Base-by-base conservation (phyloP, 2,329 filamentous ascomycete genomes). In the Colletotrichum horii region DNA sequence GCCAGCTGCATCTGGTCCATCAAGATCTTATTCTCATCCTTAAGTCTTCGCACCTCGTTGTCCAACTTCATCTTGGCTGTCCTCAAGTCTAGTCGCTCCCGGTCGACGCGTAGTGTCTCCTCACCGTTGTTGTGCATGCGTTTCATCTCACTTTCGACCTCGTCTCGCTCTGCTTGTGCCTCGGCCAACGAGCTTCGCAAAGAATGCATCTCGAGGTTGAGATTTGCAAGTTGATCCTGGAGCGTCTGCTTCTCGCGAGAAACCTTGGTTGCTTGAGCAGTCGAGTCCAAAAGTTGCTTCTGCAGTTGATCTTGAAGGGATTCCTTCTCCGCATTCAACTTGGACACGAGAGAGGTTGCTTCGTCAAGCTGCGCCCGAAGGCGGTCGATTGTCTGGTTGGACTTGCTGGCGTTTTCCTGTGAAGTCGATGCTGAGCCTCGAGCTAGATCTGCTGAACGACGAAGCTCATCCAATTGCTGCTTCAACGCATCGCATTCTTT, bases 61-160 rank as follows among this genome's bases (percentile, higher is more conserved):
- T 95, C 93, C 22, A 94, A 88, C 79, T 92, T 93, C 77, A 92
- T 85, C 81, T 93, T 94, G n/a, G 90, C 85, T 32, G 92, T 91
- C 22, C 93, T 91, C 28, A 95, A 86, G 70, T 95, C 92, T 61
- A 93, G 85, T 77, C 93, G 92, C 80, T 95, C 94, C 76, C 93
- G 91, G 78, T 95, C 93, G 61, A 94, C 82, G 15, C 89, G 89
- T 78, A 91, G 89, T 1, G 89, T 91, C 74, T 93, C 90, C 70
- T 89, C 89, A 65, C 90, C 90, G 70, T 90, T 88, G 52, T 91
- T 87, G 76, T 86, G 87, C n/a, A 87, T 81, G 28, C 88, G 87
- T 60, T 88, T 87, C 24, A 95, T 85, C 79, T 93, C 91, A 36
- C 85, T 89, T 71, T 93, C 90, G 24, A 94, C 83, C 80, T 94